These are phyloP conservation scores for Gaeumannomyces tritici DNA, from an alignment of 2,329 filamentous ascomycete species.

Conservation along the genomic window DNA sequence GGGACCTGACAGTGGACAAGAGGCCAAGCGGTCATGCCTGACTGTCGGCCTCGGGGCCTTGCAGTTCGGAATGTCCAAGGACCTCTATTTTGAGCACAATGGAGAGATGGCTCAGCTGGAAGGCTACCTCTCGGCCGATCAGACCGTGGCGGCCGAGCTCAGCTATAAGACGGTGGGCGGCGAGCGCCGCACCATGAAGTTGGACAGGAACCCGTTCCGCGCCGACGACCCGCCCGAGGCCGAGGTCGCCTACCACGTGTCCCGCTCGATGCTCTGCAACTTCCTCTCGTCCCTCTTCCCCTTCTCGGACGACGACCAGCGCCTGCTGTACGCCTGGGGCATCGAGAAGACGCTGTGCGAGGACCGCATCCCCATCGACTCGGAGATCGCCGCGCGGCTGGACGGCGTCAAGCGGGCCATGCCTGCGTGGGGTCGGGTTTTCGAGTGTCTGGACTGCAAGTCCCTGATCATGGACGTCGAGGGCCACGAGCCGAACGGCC, in stretches of 20 bases:
- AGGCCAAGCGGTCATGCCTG: conserved; percentile 12
- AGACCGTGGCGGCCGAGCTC: conserved; percentile 23
- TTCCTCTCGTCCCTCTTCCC: conserved; percentile 37
- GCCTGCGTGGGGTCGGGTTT: neutral
- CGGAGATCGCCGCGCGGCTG: neutral
- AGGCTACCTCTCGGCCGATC: conserved; percentile 3
- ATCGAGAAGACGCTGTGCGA: neutral
- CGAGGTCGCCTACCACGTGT: conserved; percentile 40
- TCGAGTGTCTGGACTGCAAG: conserved; percentile 26
- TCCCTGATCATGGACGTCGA: conserved; percentile 40
- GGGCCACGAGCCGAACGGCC: conserved; percentile 32
- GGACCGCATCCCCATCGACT: neutral
- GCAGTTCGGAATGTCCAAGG: conserved; percentile 51
- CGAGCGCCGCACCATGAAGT: neutral
- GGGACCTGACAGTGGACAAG: conserved; percentile 1
- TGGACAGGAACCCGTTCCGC: conserved; percentile 11
- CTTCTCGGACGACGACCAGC: conserved; percentile 24
- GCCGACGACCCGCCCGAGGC: conserved; percentile 16
- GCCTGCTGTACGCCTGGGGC: conserved; percentile 12
- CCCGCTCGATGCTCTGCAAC: conserved; percentile 37
- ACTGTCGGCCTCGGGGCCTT: conserved; percentile 38
- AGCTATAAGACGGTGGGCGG: conserved; percentile 20
- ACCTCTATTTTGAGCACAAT: conserved; percentile 35
- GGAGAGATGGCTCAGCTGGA: conserved; percentile 10
- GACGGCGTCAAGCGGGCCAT: neutral